Evolutionary conservation across 306 rosid genomes (phyloP).

Genomic region (Glycyrrhiza uralensis): DNA sequence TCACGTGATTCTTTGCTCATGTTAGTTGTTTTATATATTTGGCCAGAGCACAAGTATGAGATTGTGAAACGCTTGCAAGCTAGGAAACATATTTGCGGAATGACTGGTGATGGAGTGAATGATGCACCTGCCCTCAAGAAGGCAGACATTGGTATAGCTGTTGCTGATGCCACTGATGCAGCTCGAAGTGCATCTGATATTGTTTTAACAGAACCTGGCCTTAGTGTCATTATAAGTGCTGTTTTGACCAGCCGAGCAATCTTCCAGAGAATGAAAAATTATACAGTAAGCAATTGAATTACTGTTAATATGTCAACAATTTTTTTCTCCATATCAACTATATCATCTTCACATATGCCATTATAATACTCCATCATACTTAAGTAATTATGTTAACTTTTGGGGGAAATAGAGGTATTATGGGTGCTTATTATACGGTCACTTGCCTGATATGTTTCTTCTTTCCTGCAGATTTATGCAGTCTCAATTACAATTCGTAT

Average conservation of each 20-base stretch:
- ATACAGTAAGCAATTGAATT: conserved; percentile 63
- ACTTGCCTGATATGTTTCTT: conserved; percentile 5
- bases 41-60: conserved; percentile 93
- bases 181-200: conserved; percentile 99
- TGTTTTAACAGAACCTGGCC: conserved; percentile 95
- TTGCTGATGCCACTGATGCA: conserved; percentile 99
- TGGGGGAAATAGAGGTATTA: not conserved
- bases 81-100: conserved; percentile 95
- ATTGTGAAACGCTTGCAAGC: conserved; percentile 98
- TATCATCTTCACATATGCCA: not conserved
- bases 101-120: conserved; percentile 99
- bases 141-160: conserved; percentile 99
- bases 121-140: conserved; percentile 99
- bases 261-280: conserved; percentile 98
- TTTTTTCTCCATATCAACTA: not conserved
- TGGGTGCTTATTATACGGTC: not conserved
- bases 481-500: conserved; percentile 98
- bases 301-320: not conserved
- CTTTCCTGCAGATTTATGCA: conserved; percentile 81
- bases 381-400: not conserved
- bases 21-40: conserved; percentile 21
- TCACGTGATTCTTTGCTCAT: conserved; percentile 18
- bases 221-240: conserved; percentile 95
- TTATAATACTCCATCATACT: not conserved
- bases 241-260: conserved; percentile 97